These are phyloP conservation scores for Vaccinium darrowii DNA, from an alignment of 148 eudicot genomes.

Conservation along the genomic window DNA sequence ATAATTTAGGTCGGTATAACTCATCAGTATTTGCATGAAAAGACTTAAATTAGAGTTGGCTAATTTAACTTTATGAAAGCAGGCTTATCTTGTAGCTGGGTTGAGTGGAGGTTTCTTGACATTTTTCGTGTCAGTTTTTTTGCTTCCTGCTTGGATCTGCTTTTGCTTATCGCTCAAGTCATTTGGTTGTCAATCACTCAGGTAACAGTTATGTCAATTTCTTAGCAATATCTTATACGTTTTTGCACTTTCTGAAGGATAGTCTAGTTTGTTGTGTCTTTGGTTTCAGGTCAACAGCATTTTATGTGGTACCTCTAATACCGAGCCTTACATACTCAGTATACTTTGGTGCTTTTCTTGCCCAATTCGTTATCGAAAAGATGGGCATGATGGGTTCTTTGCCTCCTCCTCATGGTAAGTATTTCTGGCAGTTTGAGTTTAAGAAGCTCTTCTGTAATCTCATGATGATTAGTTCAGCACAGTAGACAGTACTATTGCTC, in stretches of 20 bases:
- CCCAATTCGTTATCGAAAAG: conserved; percentile 79
- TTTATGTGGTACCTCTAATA: conserved; percentile 61
- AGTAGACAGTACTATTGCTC: not conserved
- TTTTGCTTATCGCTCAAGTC: conserved; percentile 44
- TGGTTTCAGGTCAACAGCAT: conserved; percentile 60
- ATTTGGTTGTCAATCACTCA: conserved; percentile 51
- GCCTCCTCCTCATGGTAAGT: conserved; percentile 95
- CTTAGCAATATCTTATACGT: not conserved
- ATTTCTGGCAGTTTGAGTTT: not conserved
- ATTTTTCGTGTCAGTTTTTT: conserved; percentile 53
- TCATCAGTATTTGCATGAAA: not conserved
- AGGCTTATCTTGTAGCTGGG: conserved; percentile 77
- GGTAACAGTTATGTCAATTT: conserved; percentile 35
- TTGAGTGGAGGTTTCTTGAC: conserved; percentile 83
- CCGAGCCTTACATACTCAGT: conserved; percentile 69
- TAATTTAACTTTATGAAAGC: conserved; percentile 31
- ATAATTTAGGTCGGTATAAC: not conserved
- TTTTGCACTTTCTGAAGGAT: not conserved
- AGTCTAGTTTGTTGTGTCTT: not conserved
- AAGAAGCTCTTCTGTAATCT: not conserved
- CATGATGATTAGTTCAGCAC: not conserved
- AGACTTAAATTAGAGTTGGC: conserved; percentile 7
- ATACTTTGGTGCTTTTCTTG: conserved; percentile 76
- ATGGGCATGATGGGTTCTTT: conserved; percentile 96
- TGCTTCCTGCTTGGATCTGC: conserved; percentile 75